Percentiles rank a stretch among this genome's conserved stretches.
Conservation (phyloP, 768 basidiomycete genomes). For the Hydnomerulius pinastri region DNA sequence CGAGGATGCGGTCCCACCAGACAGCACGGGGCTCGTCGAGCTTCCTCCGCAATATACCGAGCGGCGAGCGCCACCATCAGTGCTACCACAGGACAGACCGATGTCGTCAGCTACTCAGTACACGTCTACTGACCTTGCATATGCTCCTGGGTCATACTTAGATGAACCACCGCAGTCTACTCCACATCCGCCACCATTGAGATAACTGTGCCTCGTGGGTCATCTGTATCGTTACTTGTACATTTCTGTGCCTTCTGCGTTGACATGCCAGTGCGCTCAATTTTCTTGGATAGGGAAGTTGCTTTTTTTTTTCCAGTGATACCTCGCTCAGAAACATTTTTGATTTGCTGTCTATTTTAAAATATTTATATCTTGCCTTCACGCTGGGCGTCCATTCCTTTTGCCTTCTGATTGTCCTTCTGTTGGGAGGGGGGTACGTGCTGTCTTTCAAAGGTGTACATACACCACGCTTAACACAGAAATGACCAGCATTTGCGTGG, state of each 20-base stretch:
- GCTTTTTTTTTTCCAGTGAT: neutral
- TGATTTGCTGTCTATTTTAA: conserved; percentile 1
- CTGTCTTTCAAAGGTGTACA: too few relatives aligned
- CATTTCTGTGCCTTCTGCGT: neutral
- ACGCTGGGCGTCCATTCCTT: conserved; percentile 5
- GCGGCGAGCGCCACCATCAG: conserved; percentile 33
- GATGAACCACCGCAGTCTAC: conserved; percentile 4
- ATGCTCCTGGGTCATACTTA: conserved; percentile 10
- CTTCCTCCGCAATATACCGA: conserved; percentile 76
- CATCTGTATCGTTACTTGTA: conserved; percentile 2
- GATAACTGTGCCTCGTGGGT: conserved; percentile 5
- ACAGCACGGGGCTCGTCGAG: conserved; percentile 60
- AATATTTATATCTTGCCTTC: conserved; percentile 8
- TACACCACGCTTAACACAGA: too few relatives aligned
- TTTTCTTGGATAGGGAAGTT: neutral
- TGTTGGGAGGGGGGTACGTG: too few relatives aligned
- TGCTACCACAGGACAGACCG: conserved; percentile 11
- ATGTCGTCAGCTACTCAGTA: conserved; percentile 10
- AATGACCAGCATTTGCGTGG: too few relatives aligned
- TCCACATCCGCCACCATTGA: conserved; percentile 11
- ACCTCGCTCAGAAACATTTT: neutral
- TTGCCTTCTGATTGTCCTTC: conserved; percentile 3
- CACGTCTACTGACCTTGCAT: conserved; percentile 11
- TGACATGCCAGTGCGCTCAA: neutral
- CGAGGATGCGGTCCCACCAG: conserved; percentile 52